phyloP scores from a whole-genome alignment of 148 eudicot species.

The Salicornia ramosissima region DNA sequence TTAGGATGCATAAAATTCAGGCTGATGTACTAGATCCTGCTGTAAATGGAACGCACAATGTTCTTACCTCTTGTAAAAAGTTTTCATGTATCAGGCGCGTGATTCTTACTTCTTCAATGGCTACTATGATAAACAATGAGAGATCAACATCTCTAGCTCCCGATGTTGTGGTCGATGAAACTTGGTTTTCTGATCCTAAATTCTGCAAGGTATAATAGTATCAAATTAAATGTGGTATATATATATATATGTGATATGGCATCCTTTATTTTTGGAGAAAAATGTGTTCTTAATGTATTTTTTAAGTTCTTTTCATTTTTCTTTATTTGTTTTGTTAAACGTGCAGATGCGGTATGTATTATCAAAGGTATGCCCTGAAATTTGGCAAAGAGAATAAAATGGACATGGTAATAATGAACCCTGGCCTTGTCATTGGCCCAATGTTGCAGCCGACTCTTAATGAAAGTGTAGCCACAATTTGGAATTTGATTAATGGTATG shows the following conservation, averaged over 20 bases:
- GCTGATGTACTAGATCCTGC: conserved; percentile 48
- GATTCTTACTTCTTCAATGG: conserved; percentile 24
- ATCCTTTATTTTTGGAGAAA: too few species aligned
- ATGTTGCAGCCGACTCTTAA: conserved; percentile 30
- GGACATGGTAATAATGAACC: conserved; percentile 27
- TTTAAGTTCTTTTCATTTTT: too few species aligned
- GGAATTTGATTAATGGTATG: conserved; percentile 38
- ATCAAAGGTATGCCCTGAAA: conserved; percentile 37
- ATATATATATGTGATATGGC: too few species aligned
- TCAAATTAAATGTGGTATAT: too few species aligned
- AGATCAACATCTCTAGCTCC: conserved; percentile 13
- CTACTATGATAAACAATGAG: neutral
- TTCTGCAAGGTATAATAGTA: conserved; percentile 22
- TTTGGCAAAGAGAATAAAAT: conserved; percentile 29
- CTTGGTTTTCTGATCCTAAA: conserved; percentile 30
- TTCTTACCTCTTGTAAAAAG: conserved; percentile 47
- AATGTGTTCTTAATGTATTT: too few species aligned
- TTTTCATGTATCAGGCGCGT: conserved; percentile 4
- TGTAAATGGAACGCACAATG: conserved; percentile 47
- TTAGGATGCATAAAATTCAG: conserved; percentile 13
- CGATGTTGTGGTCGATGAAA: conserved; percentile 35
- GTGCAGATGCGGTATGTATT: conserved; percentile 24
- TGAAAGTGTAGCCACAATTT: conserved; percentile 15
- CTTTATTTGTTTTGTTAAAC: neutral
- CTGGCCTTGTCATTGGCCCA: conserved; percentile 32